Evolutionary conservation across 371 early-diverging fungal species (phyloP).

Genomic region (Actinomucor elegans): DNA sequence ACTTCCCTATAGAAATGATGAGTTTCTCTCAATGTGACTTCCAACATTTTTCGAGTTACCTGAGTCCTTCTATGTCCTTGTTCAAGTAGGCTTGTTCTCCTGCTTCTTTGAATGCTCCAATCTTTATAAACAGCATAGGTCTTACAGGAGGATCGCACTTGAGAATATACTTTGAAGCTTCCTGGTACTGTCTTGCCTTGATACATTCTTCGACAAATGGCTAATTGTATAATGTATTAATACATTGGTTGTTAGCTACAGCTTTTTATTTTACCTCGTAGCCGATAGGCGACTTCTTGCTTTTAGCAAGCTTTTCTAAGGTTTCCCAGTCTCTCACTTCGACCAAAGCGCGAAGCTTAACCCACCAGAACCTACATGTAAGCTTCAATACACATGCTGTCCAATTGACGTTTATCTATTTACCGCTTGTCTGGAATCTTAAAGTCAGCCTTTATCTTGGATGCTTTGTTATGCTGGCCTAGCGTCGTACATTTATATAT

Average conservation of each 20-base stretch:
- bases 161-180: slow-evolving; percentile 79
- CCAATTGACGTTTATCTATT: background rate
- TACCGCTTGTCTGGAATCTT: slow-evolving; percentile 87
- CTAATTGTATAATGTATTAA: slow-evolving; percentile 14
- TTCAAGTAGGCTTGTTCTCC: slow-evolving; percentile 70
- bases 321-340: slow-evolving; percentile 85
- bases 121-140: slow-evolving; percentile 72
- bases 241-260: background rate
- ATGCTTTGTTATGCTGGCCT: slow-evolving; percentile 72
- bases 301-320: slow-evolving; percentile 78
- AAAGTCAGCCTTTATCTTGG: slow-evolving; percentile 80
- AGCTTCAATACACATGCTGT: background rate
- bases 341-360: slow-evolving; percentile 84
- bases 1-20: slow-evolving; percentile 38
- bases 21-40: background rate
- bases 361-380: slow-evolving; percentile 72
- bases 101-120: slow-evolving; percentile 78
- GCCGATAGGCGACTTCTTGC: slow-evolving; percentile 83
- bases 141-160: slow-evolving; percentile 70
- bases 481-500: slow-evolving; percentile 76
- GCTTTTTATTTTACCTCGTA: slow-evolving; percentile 51
- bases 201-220: slow-evolving; percentile 87
- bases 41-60: slow-evolving; percentile 35
- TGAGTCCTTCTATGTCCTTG: slow-evolving; percentile 67
- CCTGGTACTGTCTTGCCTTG: slow-evolving; percentile 72